Evolutionary conservation across 805 yeast species (phyloP).

Genomic region (Candida wancherniae): DNA sequence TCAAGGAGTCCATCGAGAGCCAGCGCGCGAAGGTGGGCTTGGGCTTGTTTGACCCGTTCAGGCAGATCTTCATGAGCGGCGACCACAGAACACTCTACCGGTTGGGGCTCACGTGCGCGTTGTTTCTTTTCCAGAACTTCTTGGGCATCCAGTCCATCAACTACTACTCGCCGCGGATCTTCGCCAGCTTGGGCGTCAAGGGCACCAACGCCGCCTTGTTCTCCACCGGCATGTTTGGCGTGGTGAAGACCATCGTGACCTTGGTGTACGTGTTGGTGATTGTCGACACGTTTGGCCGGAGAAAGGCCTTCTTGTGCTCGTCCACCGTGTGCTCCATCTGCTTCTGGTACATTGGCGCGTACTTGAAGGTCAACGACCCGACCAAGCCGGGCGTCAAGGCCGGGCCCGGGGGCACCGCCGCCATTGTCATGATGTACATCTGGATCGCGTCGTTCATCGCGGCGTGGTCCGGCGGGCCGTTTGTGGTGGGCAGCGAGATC

Average conservation of each 20-base stretch:
- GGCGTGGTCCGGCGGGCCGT: slow-evolving; percentile 41
- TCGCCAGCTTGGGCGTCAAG: slow-evolving; percentile 32
- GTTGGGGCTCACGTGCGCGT: slow-evolving; percentile 28
- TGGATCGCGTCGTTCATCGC: slow-evolving; percentile 39
- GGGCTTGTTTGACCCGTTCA: slow-evolving; percentile 32
- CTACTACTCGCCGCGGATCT: slow-evolving; percentile 35
- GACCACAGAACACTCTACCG: slow-evolving; percentile 24
- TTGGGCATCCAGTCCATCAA: slow-evolving; percentile 38
- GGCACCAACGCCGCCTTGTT: slow-evolving; percentile 35
- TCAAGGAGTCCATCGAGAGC: slow-evolving; percentile 27
- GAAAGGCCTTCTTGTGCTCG: slow-evolving; percentile 33
- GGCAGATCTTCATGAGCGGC: slow-evolving; percentile 24
- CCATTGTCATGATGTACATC: slow-evolving; percentile 37
- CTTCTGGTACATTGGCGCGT: slow-evolving; percentile 39
- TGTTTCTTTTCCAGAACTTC: slow-evolving; percentile 36
- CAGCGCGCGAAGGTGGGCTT: slow-evolving; percentile 28
- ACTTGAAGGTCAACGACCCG: slow-evolving; percentile 31
- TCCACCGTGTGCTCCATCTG: slow-evolving; percentile 31
- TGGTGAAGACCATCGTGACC: slow-evolving; percentile 33
- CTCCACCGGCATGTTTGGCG: slow-evolving; percentile 38
- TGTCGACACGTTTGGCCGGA: slow-evolving; percentile 34
- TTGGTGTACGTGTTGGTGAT: slow-evolving; percentile 30
- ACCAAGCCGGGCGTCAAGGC: slow-evolving; percentile 27
- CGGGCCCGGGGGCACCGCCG: slow-evolving; percentile 38
- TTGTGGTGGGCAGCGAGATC: slow-evolving; percentile 36